Conservation (phyloP, 257 asterid genomes). For the Datura wrightii region DNA sequence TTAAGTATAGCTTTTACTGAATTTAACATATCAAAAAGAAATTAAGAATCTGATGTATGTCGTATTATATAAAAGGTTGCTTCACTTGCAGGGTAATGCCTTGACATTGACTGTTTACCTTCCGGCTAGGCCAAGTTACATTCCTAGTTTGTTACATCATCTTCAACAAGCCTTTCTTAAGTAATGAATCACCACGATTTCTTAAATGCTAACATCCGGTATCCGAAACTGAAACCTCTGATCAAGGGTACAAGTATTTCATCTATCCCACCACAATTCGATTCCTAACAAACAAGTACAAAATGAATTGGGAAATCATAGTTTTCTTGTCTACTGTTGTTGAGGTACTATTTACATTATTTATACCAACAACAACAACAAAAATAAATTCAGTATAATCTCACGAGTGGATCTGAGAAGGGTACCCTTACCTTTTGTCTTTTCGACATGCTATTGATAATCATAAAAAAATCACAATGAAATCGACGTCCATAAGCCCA, state of each 20-base stretch:
- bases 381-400: too few species aligned
- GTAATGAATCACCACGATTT: slow-evolving; percentile 6
- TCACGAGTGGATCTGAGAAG: too few species aligned
- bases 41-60: background rate
- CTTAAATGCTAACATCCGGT: background rate
- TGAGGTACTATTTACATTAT: background rate
- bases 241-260: background rate
- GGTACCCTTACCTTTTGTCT: too few species aligned
- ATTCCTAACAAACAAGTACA: background rate
- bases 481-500: background rate
- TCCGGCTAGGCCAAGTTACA: background rate
- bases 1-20: background rate
- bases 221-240: background rate
- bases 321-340: background rate
- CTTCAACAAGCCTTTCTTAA: background rate
- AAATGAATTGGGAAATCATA: background rate
- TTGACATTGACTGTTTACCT: background rate
- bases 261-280: background rate
- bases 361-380: too few species aligned
- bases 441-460: background rate
- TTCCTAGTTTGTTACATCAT: background rate
- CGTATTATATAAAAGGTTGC: background rate
- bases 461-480: background rate
- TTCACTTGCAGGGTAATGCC: background rate
- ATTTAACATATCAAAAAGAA: background rate